phyloP scores from a whole-genome alignment of 2,329 filamentous ascomycete species.

The Fusarium subtropicale region DNA sequence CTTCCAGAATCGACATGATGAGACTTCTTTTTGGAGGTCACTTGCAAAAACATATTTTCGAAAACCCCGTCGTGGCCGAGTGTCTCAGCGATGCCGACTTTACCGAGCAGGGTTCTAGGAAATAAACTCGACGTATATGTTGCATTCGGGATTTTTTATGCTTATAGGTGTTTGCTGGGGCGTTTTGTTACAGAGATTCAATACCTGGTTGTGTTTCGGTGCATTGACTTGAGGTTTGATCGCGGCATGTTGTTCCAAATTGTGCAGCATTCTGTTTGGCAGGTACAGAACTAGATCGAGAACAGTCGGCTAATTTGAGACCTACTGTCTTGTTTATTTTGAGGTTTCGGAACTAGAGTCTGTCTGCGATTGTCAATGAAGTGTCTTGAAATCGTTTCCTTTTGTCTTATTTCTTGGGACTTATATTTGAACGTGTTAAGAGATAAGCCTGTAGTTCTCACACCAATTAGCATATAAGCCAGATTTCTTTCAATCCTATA shows the following conservation, averaged over 20 bases:
- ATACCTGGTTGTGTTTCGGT: slow-evolving; percentile 16
- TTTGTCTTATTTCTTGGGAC: neutral
- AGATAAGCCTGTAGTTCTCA: neutral
- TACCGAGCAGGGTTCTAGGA: slow-evolving; percentile 39
- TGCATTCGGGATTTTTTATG: neutral
- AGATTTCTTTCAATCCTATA: neutral
- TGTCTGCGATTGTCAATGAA: neutral
- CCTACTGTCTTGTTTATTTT: neutral
- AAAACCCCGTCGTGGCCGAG: slow-evolving; percentile 54
- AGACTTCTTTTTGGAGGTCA: slow-evolving; percentile 62
- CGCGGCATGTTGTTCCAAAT: neutral
- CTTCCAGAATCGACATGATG: slow-evolving; percentile 61
- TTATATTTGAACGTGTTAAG: neutral
- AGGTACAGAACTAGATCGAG: slow-evolving; percentile 4
- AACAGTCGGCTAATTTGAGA: neutral
- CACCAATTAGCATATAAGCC: neutral
- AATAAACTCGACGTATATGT: slow-evolving; percentile 4
- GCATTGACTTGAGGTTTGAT: neutral
- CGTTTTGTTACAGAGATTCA: slow-evolving; percentile 25
- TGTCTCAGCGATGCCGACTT: slow-evolving; percentile 55
- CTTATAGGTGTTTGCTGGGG: slow-evolving; percentile 16
- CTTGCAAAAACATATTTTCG: slow-evolving; percentile 53
- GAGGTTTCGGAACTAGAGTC: neutral
- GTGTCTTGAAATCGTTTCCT: neutral
- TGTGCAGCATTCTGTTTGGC: neutral